Conservation (phyloP, 495 filamentous ascomycete species). For the Penicillium ucsense region DNA sequence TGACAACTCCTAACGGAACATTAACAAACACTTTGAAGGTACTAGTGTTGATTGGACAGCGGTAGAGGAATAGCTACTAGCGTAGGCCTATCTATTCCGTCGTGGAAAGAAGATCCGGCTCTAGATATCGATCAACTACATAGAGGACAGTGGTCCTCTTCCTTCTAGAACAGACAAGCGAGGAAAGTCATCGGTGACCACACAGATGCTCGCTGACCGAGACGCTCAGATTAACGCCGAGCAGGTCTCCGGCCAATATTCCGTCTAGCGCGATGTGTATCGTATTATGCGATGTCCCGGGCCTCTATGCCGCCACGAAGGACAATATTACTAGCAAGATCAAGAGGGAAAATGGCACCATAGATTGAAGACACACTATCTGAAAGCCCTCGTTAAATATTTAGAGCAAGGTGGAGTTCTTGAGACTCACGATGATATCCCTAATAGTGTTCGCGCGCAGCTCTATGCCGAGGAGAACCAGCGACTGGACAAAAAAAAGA, state of each 20-base stretch:
- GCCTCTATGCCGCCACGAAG: conserved; percentile 14
- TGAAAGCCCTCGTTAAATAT: conserved; percentile 10
- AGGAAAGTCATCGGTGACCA: conserved; percentile 8
- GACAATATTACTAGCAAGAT: conserved; percentile 16
- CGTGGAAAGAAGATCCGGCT: conserved; percentile 3
- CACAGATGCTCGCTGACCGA: conserved; percentile 8
- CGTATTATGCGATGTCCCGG: conserved; percentile 10
- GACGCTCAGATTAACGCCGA: conserved; percentile 12
- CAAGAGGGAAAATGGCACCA: conserved; percentile 7
- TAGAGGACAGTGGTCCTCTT: conserved; percentile 4
- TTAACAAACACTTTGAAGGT: conserved; percentile 5
- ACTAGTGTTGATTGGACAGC: conserved; percentile 4
- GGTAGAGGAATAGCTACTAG: conserved; percentile 5
- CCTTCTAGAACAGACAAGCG: conserved; percentile 7
- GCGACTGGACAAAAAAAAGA: conserved; percentile 3
- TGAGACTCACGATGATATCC: conserved; percentile 8
- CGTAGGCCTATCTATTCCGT: conserved; percentile 3
- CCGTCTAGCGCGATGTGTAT: conserved; percentile 11
- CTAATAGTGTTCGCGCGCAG: conserved; percentile 4
- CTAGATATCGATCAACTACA: conserved; percentile 11
- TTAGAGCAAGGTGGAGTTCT: conserved; percentile 8
- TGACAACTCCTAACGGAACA: conserved; percentile 1
- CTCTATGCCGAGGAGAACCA: conserved; percentile 3
- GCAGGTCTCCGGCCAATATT: conserved; percentile 3
- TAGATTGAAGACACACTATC: conserved; percentile 4